These are phyloP conservation scores for Fraxinus sp. DNA, from an alignment of 305 asterid genomes.

Conservation along the genomic window DNA sequence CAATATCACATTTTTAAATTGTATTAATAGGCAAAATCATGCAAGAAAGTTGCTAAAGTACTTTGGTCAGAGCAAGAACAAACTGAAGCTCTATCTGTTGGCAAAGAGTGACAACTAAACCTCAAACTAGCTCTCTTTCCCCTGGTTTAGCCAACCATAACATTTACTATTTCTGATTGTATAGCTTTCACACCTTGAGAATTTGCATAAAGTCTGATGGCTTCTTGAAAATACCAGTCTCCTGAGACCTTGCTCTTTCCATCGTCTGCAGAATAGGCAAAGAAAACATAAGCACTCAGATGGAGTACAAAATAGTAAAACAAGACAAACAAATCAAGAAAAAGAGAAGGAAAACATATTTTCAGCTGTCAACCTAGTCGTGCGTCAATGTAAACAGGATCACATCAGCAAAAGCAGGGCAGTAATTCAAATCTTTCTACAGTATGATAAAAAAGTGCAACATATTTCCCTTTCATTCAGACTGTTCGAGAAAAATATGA, in stretches of 20 bases:
- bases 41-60: not conserved
- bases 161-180: not conserved
- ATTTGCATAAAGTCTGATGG: constrained; percentile 89
- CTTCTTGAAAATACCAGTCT: constrained; percentile 81
- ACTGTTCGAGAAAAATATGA: not conserved
- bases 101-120: constrained; percentile 16
- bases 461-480: not conserved
- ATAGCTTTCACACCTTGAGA: constrained; percentile 60
- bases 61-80: constrained; percentile 16
- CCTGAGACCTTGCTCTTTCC: constrained; percentile 95
- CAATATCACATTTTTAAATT: constrained; percentile 20
- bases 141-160: constrained; percentile 13
- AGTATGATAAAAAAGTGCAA: not conserved
- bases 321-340: not conserved
- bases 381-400: not conserved
- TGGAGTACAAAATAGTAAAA: not conserved
- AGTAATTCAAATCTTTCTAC: constrained; percentile 1
- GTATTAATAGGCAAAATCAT: constrained; percentile 3
- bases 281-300: constrained; percentile 2
- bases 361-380: not conserved
- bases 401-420: constrained; percentile 2
- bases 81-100: constrained; percentile 3
- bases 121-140: constrained; percentile 8
- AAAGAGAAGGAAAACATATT: constrained; percentile 8
- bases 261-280: constrained; percentile 50